Percentiles rank a stretch among this genome's conserved stretches.
Conservation (phyloP, 2,329 filamentous ascomycete species). For the Talaromyces albobiverticillius region DNA sequence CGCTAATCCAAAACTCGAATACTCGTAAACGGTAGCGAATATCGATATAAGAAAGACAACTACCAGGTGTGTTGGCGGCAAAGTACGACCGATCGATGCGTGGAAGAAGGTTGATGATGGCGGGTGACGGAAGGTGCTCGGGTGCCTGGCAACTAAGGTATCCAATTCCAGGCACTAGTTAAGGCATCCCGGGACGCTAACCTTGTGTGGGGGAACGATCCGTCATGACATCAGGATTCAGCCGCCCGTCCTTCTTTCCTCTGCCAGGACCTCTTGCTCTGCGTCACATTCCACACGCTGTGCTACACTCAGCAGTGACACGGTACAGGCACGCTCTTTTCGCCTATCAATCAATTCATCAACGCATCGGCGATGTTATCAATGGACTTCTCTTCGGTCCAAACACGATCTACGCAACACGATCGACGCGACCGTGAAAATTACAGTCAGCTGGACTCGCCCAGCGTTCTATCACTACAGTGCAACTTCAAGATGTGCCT, state of each 20-base stretch:
- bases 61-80: no score
- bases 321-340: no score
- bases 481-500: neutral
- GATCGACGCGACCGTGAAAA: neutral
- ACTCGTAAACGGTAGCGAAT: neutral
- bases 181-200: neutral
- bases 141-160: constrained; percentile 10
- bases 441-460: neutral
- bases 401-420: no score
- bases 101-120: neutral
- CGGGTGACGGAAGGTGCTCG: constrained; percentile 1
- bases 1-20: neutral
- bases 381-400: no score
- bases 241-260: no score
- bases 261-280: neutral
- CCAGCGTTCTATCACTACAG: neutral
- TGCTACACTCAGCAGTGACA: no score
- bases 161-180: neutral
- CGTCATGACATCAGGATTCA: constrained; percentile 5
- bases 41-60: neutral
- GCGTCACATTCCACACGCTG: neutral
- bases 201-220: neutral
- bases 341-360: no score
- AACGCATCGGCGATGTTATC: no score
- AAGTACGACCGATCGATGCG: neutral